Conservation (phyloP, 352 stramenopile genomes). For the Pythium myriotylum region DNA sequence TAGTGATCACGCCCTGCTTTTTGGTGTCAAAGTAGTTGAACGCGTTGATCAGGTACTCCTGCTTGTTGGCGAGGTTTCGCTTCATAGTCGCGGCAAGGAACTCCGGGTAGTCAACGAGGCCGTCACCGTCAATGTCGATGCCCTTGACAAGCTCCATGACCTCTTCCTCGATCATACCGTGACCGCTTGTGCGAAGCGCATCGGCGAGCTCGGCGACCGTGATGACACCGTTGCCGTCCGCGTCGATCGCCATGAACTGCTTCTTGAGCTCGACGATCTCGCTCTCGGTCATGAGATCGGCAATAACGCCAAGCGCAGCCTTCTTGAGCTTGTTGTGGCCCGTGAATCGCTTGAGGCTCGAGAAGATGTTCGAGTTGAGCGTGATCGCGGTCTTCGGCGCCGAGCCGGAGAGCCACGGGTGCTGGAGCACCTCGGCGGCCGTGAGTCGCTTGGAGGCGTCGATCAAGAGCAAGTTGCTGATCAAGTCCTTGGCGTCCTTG, state of each 20-base stretch:
- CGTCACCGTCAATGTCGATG: slow-evolving; percentile 91
- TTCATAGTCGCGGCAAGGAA: slow-evolving; percentile 93
- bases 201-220: slow-evolving; percentile 87
- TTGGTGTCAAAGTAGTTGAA: slow-evolving; percentile 93
- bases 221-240: slow-evolving; percentile 88
- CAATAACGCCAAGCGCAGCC: slow-evolving; percentile 84
- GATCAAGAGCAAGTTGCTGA: slow-evolving; percentile 93
- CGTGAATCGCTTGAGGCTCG: slow-evolving; percentile 86
- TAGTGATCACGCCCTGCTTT: slow-evolving; percentile 84
- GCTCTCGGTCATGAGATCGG: slow-evolving; percentile 78
- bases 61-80: slow-evolving; percentile 82
- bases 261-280: slow-evolving; percentile 88
- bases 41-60: slow-evolving; percentile 87
- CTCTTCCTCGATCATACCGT: slow-evolving; percentile 89
- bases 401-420: slow-evolving; percentile 85
- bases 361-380: slow-evolving; percentile 86
- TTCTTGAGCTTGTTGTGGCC: slow-evolving; percentile 92
- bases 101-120: slow-evolving; percentile 89
- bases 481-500: slow-evolving; percentile 93
- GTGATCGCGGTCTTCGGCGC: slow-evolving; percentile 74
- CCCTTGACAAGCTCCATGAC: slow-evolving; percentile 86
- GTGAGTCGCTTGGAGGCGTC: slow-evolving; percentile 92
- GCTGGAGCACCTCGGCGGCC: slow-evolving; percentile 84
- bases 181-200: slow-evolving; percentile 78
- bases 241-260: slow-evolving; percentile 87